Evolutionary conservation across 1,139 yeast genomes (phyloP), one percentile per base, ranked within the genome.

Genomic region (Suhomyces chickasaworum): DNA sequence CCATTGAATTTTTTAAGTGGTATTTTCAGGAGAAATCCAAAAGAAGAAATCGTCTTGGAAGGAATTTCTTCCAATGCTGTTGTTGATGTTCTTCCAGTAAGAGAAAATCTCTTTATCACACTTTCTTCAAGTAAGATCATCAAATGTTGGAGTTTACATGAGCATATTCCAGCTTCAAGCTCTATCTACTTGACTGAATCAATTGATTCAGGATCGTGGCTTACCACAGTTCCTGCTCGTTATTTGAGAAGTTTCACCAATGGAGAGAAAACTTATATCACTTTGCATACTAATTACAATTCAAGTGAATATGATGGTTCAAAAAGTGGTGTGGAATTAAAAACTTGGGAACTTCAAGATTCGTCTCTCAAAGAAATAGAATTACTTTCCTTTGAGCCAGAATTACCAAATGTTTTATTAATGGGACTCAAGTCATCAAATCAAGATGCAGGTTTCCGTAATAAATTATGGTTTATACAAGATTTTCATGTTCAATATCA

Each of bases 61-160:
- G 74, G 71, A 0, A 55, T 68, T 17, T 64, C 68, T 1, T 60
- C 67, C 5, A 64, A 65, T 43, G 58, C 74, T 2, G 54, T 67
- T 1, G 71, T 73, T 12, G 78, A 73, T 48, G 45, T 61, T 7
- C 53, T 63, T 2, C 39, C 51, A 4, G 31, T 63, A 9, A 51
- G 48, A 37, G 41, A 34, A 3, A 46, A 47, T 13, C 41, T 36
- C 3, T 45, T 55, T 20, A 52, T 46, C 12, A 50, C 60, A 9
- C 55, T 82, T 32, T 68, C 83, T 0, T 73, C 78, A n/a, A 69
- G 73, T 50, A 80, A 78, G 54, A 63, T 63, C 10, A 55, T 86
- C 37, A 80, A 79, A 53, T 56, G 84, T 22, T 85, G 90, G 89
- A 75, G 78, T 47, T 53, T 83, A 18, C 45, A 55, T 0, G 56